Base-by-base conservation (phyloP, 306 rosid genomes). In the Albizia julibrissin region DNA sequence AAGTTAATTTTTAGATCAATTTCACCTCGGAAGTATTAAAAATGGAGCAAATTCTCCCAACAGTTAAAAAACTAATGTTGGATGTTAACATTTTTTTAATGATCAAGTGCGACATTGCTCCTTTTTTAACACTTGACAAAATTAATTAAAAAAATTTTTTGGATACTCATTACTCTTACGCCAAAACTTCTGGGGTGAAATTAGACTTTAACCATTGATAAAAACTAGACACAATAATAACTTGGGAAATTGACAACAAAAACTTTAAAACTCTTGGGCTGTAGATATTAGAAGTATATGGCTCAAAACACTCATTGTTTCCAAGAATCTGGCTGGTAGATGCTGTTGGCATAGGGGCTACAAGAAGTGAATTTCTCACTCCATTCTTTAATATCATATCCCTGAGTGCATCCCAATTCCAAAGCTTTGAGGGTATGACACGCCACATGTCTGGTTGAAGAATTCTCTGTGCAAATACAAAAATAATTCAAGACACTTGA, bases 271-370 rank as follows among this genome's bases (percentile, higher is more conserved):
- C 98, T 75, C 97, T 82, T 43, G 93, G 94, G 75, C 90, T 90
- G 81, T 91, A 93, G 59, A 93, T 91, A 81, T 91, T 91, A 77
- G 94, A 93, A 75, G 96, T 90, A 75, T 93, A 93, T 5, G 98
- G 98, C 82, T 93, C 98, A 87, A 93, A 93, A 83, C 98, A 93
- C 83, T 93, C 97, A 6, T 93, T 93, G 87, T 93, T 91, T 69
- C 97, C 98, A 87, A 91, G 96, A 85, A 93, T 93, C 84, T 93
- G 98, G 83, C 97, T 93, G 49, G 98, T 93, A n/a, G 98, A 91
- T 40, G 98, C 98, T 64, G 98, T 93, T 12, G 98, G 98, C 98
- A 93, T 93, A 62, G 98, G 97, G 24, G 98, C 91, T 11, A 93
- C 89, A 67, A 91, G 94, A 84, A 93, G 97, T 61, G 98, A 94